Base-by-base conservation (phyloP, 495 filamentous ascomycete species). In the Immersiella caudata region DNA sequence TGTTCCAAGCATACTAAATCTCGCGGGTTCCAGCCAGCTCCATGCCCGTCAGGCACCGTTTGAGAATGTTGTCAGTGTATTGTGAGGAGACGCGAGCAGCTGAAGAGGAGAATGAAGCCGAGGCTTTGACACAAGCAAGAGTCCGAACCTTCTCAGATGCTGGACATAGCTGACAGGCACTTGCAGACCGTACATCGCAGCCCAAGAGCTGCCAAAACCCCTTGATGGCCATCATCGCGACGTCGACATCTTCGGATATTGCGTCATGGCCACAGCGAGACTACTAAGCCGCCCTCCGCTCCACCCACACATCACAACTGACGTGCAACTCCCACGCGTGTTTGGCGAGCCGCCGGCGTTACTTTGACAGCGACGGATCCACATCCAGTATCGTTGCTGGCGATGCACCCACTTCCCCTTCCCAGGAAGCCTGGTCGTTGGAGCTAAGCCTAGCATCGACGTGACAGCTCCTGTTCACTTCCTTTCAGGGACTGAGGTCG, bases 231-330 rank as follows among this genome's bases (percentile, higher is more conserved):
- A 57, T 57, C 54, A 22, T 57, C 7, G n/a, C 2, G 54, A 57
- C 54, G 54, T 57, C n/a, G 54, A 24, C 6, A 57, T 16, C 22
- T 25, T 24, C 21, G 54, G 21, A 25, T 0, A 26, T 57, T 22
- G 20, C 54, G 54, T 57, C 54, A 57, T 24, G 21, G 18, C 26
- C 54, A 57, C 21, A 27, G 21, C 54, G 26, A 57, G 22, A 25
- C 22, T 9, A 24, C 26, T 55, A 9, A 55, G 26, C 21, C 54
- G 11, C 26, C 26, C 62, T 55, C 36, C 24, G 24, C 58, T 60
- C 22, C 60, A 21, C 60, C 60, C 12, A 24, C 60, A 55, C 25
- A 21, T 57, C 54, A 57, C 54, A 26, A 18, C 54, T 57, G 54
- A 57, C 54, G 26, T 57, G 18, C 26, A 6, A 2, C 54, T 57